A percentile compares a stretch with the other conserved stretches of the same genome.
These are phyloP conservation scores for Phenoliferia sp. DNA, from an alignment of 1,284 basidiomycete species.

Conservation along the genomic window DNA sequence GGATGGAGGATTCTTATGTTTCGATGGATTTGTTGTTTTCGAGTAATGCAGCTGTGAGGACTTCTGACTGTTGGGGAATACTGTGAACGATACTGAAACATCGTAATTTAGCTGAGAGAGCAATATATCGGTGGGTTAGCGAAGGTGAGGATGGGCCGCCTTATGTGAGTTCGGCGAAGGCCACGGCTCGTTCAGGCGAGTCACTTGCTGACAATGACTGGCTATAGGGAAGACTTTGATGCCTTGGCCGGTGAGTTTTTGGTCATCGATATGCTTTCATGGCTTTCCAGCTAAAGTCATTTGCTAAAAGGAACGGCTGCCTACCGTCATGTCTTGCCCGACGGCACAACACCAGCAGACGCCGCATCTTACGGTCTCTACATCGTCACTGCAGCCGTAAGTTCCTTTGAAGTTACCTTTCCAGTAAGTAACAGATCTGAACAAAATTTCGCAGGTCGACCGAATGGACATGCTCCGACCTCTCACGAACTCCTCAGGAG, in stretches of 20 bases:
- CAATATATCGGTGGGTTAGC: slow-evolving; percentile 42
- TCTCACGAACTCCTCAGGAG: slow-evolving; percentile 32
- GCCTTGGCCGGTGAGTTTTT: neutral
- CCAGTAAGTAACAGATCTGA: neutral
- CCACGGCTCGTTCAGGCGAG: neutral
- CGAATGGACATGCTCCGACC: slow-evolving; percentile 36
- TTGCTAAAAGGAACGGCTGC: slow-evolving; percentile 37
- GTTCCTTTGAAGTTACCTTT: neutral
- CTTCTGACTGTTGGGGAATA: neutral
- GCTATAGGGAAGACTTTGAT: neutral
- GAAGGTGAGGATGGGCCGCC: slow-evolving; percentile 41
- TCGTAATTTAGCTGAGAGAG: slow-evolving; percentile 33
- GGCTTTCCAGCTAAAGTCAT: neutral
- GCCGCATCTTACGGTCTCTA: slow-evolving; percentile 38
- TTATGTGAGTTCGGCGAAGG: slow-evolving; percentile 38
- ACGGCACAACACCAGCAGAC: slow-evolving; percentile 30
- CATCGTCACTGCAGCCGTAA: slow-evolving; percentile 42
- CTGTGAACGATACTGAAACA: slow-evolving; percentile 3
- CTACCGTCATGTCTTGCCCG: slow-evolving; percentile 42
- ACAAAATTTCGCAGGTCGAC: slow-evolving; percentile 33
- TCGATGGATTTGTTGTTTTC: slow-evolving; percentile 41
- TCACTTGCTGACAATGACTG: neutral
- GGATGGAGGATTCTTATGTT: slow-evolving; percentile 38
- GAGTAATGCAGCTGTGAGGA: slow-evolving; percentile 26
- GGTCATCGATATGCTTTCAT: neutral